Percentiles rank a stretch among this genome's conserved stretches.
These are phyloP conservation scores for Syzygium oleosum DNA, from an alignment of 345 rosid genomes.

Conservation along the genomic window DNA sequence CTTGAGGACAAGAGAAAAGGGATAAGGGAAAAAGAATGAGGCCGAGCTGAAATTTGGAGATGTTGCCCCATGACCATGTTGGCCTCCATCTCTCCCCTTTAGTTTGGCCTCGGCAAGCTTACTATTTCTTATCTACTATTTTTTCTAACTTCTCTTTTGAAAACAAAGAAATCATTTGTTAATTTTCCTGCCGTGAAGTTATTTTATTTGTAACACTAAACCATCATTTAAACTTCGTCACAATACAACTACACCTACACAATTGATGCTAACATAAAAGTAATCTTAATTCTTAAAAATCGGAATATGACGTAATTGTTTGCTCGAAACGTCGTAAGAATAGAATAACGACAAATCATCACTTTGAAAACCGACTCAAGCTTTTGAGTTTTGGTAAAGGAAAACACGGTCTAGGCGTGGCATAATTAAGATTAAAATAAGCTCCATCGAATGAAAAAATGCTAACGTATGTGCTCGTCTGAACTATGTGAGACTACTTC, in stretches of 20 bases:
- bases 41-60: background rate
- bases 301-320: fast-evolving
- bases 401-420: background rate
- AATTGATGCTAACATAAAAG: background rate
- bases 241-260: background rate
- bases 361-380: no score
- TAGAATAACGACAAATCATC: background rate
- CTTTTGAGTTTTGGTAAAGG: fast-evolving
- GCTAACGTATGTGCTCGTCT: background rate
- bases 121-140: background rate
- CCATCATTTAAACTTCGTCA: background rate
- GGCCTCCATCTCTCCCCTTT: background rate
- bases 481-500: background rate
- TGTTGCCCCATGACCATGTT: background rate
- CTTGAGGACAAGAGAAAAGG: background rate
- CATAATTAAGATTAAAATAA: background rate
- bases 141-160: background rate
- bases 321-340: background rate
- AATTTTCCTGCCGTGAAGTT: background rate
- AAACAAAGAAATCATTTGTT: background rate
- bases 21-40: background rate
- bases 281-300: background rate
- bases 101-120: background rate
- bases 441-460: background rate
- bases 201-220: background rate